These are phyloP conservation scores for Melanomma pulvis-pyrius DNA, from an alignment of 495 filamentous ascomycete genomes.

Conservation along the genomic window DNA sequence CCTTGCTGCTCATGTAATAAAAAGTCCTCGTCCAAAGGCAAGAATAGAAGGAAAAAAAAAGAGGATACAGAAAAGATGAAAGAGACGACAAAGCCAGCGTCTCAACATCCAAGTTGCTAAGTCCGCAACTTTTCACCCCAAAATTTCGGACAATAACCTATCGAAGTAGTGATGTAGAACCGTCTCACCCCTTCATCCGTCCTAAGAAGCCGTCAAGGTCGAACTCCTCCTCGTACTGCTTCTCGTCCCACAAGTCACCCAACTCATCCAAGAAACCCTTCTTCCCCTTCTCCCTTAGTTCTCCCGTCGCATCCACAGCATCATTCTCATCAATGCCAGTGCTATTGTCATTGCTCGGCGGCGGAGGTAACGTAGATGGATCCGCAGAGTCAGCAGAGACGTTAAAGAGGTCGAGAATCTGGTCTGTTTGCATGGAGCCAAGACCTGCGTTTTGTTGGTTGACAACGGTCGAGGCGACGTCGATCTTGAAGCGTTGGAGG, in stretches of 20 bases:
- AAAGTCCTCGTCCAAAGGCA: neutral
- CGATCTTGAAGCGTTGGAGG: slow-evolving; percentile 99
- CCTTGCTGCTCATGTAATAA: neutral
- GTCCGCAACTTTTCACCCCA: neutral
- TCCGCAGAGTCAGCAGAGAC: slow-evolving; percentile 71
- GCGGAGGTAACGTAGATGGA: slow-evolving; percentile 61
- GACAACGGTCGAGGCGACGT: slow-evolving; percentile 95
- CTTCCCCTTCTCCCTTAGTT: slow-evolving; percentile 93
- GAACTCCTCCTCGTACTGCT: slow-evolving; percentile 95
- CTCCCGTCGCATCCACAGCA: slow-evolving; percentile 90
- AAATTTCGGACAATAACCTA: neutral
- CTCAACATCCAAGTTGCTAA: neutral
- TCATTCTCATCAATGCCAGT: slow-evolving; percentile 72
- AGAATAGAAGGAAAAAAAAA: neutral
- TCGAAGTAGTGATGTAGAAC: neutral
- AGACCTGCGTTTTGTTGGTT: slow-evolving; percentile 98
- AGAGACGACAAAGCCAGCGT: neutral
- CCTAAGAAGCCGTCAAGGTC: slow-evolving; percentile 90
- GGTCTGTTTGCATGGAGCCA: slow-evolving; percentile 95
- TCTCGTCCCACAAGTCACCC: slow-evolving; percentile 94
- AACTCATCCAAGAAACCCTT: slow-evolving; percentile 93
- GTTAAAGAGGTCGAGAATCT: slow-evolving; percentile 96
- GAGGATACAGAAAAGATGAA: neutral
- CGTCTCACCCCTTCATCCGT: slow-evolving; percentile 67
- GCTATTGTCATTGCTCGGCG: slow-evolving; percentile 55